These are phyloP conservation scores for Pythium phragmiticola DNA, from an alignment of 352 stramenopile genomes.

Conservation along the genomic window DNA sequence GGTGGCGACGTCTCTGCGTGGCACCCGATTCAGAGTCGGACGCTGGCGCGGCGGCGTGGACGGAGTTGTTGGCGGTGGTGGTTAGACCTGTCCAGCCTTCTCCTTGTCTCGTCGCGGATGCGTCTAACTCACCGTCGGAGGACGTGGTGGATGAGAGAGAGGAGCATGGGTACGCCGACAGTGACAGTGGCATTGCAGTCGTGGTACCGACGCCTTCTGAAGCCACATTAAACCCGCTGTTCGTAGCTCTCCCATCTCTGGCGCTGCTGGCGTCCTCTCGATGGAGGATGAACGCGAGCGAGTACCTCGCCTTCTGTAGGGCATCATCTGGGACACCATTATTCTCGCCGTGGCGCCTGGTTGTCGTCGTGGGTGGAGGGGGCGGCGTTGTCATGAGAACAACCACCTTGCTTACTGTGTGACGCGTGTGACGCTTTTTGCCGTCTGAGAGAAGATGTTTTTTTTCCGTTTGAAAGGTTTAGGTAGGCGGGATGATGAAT, in stretches of 20 bases:
- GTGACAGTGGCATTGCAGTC: not conserved
- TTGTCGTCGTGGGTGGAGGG: not conserved
- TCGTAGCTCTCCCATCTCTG: not conserved
- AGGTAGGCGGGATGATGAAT: not conserved
- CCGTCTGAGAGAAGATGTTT: not conserved
- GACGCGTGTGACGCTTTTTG: not conserved
- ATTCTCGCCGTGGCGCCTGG: too few relatives aligned
- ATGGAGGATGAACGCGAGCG: not conserved
- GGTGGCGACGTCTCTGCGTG: not conserved
- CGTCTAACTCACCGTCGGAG: too few relatives aligned
- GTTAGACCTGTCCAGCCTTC: too few relatives aligned
- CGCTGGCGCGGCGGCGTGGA: not conserved
- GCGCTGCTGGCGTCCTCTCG: not conserved
- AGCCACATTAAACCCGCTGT: not conserved
- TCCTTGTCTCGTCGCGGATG: too few relatives aligned
- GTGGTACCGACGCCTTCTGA: not conserved
- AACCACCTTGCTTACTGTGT: not conserved
- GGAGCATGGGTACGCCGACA: not conserved
- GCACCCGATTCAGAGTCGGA: not conserved
- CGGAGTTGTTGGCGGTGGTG: too few relatives aligned
- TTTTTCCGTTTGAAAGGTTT: not conserved
- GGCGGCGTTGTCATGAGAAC: not conserved
- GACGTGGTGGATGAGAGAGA: too few relatives aligned
- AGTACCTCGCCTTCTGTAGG: not conserved
- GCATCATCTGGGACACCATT: not conserved